Evolutionary conservation across 495 filamentous ascomycete genomes (phyloP).

Genomic region (Trichoderma erinaceum): DNA sequence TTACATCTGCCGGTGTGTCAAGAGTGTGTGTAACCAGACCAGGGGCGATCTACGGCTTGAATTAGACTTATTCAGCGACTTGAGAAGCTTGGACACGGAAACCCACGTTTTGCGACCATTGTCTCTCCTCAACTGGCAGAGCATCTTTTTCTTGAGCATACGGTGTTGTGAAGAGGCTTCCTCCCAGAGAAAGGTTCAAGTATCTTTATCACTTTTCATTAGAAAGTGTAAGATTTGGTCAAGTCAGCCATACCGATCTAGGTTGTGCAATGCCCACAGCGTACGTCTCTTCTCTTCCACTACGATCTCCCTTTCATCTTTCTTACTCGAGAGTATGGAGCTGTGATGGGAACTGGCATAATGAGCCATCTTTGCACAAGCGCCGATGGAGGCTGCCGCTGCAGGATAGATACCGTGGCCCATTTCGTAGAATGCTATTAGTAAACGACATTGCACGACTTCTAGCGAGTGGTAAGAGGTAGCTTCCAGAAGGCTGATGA

Average conservation of each 20-base stretch:
- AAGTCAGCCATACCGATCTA: neutral
- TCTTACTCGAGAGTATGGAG: neutral
- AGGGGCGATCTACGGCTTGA: no score
- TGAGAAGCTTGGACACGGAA: no score
- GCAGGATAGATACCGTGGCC: slow-evolving; percentile 14
- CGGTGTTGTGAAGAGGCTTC: neutral
- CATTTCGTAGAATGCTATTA: slow-evolving; percentile 10
- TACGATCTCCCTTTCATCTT: neutral
- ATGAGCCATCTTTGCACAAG: slow-evolving; percentile 3
- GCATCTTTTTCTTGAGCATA: neutral
- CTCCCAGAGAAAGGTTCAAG: slow-evolving; percentile 3
- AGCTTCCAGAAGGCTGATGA: slow-evolving; percentile 9
- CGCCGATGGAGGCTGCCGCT: slow-evolving; percentile 3
- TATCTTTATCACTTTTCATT: neutral
- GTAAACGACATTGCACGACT: slow-evolving; percentile 2
- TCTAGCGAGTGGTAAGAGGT: slow-evolving; percentile 12
- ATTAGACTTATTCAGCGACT: no score
- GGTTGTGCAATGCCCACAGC: neutral
- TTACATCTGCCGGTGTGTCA: slow-evolving; percentile 7
- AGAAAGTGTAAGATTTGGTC: neutral
- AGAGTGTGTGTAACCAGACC: slow-evolving; percentile 5
- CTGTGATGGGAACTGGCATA: neutral
- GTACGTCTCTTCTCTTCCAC: slow-evolving; percentile 3
- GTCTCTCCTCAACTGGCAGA: neutral
- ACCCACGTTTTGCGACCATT: no score